These are phyloP conservation scores for Penicillium egyptiacum DNA, from an alignment of 495 filamentous ascomycete genomes.

Conservation along the genomic window DNA sequence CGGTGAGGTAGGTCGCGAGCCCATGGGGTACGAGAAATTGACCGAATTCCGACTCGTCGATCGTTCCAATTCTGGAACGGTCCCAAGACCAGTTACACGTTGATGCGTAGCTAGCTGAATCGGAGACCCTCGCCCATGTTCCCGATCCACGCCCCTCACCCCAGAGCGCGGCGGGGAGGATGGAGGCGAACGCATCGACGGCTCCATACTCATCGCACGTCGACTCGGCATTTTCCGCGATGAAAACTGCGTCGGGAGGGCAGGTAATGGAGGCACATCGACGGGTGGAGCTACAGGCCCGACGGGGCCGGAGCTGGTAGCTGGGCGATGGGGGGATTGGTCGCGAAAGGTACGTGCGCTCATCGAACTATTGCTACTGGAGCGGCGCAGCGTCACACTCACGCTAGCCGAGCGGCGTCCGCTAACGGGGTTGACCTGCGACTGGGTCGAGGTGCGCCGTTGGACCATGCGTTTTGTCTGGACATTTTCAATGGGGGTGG, in stretches of 20 bases:
- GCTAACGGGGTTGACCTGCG: constrained; percentile 52
- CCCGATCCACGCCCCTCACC: constrained; percentile 50
- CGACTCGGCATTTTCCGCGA: constrained; percentile 32
- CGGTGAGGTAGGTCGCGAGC: constrained; percentile 48
- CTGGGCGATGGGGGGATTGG: constrained; percentile 57
- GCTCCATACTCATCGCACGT: constrained; percentile 56
- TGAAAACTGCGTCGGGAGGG: constrained; percentile 56
- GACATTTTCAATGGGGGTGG: constrained; percentile 73
- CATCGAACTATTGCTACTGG: constrained; percentile 77
- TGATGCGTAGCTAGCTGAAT: constrained; percentile 21
- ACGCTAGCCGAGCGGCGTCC: constrained; percentile 40
- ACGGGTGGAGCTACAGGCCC: constrained; percentile 28
- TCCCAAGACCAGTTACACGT: constrained; percentile 32
- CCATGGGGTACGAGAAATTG: constrained; percentile 85
- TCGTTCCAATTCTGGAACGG: constrained; percentile 51
- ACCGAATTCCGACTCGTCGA: constrained; percentile 66
- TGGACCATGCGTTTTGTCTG: constrained; percentile 83
- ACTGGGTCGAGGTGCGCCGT: constrained; percentile 68
- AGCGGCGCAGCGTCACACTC: constrained; percentile 55
- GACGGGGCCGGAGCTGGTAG: constrained; percentile 41
- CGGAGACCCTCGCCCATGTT: constrained; percentile 21
- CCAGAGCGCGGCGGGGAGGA: constrained; percentile 43
- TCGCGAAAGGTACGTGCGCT: constrained; percentile 79
- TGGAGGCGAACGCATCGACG: constrained; percentile 49
- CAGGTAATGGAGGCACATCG: constrained; percentile 71